Percentiles rank a stretch among this genome's conserved stretches.
Conservation (phyloP, 2,329 filamentous ascomycete species). For the Hymenoscyphus fructigenus region DNA sequence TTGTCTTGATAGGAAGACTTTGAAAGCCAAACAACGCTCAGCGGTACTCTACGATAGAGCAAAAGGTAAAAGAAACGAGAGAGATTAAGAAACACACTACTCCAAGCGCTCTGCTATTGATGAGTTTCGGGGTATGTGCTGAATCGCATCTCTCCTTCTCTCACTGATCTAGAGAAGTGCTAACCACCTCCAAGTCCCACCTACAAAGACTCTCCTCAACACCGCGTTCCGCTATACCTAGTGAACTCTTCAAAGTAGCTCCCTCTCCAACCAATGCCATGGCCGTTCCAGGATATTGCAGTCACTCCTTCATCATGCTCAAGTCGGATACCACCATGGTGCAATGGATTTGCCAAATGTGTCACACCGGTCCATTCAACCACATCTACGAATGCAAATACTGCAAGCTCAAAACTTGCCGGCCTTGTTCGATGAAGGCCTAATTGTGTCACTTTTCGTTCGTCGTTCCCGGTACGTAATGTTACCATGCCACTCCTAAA, state of each 20-base stretch:
- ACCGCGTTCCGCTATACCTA: not conserved
- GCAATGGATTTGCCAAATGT: too few relatives aligned
- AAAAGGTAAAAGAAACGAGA: constrained; percentile 1
- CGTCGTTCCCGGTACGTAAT: too few relatives aligned
- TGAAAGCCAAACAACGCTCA: constrained; percentile 3
- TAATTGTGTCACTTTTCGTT: not conserved
- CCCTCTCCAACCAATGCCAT: not conserved
- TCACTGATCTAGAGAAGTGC: too few relatives aligned
- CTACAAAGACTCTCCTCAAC: not conserved
- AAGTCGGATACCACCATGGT: too few relatives aligned
- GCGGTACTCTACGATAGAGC: constrained; percentile 2
- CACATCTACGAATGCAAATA: not conserved
- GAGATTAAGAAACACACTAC: constrained; percentile 5
- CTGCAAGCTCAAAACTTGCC: not conserved
- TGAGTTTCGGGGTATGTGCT: not conserved
- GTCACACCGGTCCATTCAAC: not conserved
- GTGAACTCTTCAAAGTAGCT: not conserved
- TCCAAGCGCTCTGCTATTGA: not conserved
- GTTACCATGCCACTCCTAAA: not conserved
- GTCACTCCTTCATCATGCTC: too few relatives aligned
- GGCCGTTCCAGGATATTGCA: too few relatives aligned
- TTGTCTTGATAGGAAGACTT: constrained; percentile 7
- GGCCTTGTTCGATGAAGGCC: not conserved
- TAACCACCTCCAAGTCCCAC: too few relatives aligned
- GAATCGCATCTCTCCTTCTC: not conserved